These are phyloP conservation scores for Nematocida major DNA, from an alignment of 371 early-diverging fungal genomes.

Conservation along the genomic window DNA sequence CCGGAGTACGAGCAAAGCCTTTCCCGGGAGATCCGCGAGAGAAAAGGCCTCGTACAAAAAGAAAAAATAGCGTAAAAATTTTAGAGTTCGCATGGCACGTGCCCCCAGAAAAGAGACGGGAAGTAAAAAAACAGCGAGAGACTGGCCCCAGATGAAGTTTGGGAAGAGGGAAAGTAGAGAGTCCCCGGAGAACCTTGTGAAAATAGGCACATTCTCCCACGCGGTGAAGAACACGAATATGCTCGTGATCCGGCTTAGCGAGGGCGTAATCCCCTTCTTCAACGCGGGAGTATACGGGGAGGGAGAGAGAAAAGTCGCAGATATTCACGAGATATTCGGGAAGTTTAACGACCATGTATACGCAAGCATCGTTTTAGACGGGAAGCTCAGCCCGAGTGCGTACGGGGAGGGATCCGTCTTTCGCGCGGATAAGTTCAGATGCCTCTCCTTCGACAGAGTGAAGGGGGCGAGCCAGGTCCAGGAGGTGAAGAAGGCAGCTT, in stretches of 20 bases:
- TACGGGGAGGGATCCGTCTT: slow-evolving; percentile 15
- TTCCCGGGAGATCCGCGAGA: slow-evolving; percentile 1
- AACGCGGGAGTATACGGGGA: slow-evolving; percentile 48
- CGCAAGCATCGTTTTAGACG: slow-evolving; percentile 33
- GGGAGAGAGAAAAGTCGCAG: slow-evolving; percentile 37
- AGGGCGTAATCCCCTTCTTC: slow-evolving; percentile 41
- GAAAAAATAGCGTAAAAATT: slow-evolving; percentile 17
- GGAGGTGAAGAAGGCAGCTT: background rate
- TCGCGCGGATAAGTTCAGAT: slow-evolving; percentile 43
- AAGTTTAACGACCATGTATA: slow-evolving; percentile 30
- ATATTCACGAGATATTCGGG: slow-evolving; percentile 44
- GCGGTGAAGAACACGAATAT: slow-evolving; percentile 32
- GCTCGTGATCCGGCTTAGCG: slow-evolving; percentile 30
- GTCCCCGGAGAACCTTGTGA: slow-evolving; percentile 20
- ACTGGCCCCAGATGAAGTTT: slow-evolving; percentile 19
- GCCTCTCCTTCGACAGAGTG: slow-evolving; percentile 38
- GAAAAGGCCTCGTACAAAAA: slow-evolving; percentile 26
- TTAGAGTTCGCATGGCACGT: background rate
- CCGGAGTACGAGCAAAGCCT: slow-evolving; percentile 5
- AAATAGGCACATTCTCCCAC: slow-evolving; percentile 28
- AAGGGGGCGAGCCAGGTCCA: slow-evolving; percentile 20
- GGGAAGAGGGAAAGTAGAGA: slow-evolving; percentile 43
- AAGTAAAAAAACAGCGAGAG: background rate
- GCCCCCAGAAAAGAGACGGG: background rate
- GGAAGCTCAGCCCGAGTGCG: background rate